phyloP scores from a whole-genome alignment of 345 rosid species.

The Brassica cretica region DNA sequence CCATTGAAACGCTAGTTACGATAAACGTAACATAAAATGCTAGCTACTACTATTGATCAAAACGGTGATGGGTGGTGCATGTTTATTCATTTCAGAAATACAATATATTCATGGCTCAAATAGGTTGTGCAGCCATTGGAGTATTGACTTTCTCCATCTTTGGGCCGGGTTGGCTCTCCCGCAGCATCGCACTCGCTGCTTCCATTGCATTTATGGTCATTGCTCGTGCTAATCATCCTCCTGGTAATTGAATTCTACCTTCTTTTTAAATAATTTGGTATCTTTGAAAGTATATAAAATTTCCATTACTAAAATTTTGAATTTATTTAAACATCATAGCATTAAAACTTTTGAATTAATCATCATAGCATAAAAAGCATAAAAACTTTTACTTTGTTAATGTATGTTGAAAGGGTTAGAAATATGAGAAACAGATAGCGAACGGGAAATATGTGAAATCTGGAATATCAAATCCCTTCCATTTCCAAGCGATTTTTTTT shows the following conservation, averaged over 20 bases:
- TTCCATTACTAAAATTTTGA: neutral
- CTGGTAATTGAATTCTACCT: slow-evolving; percentile 49
- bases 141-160: slow-evolving; percentile 67
- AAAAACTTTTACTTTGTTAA: too few relatives aligned
- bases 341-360: too few relatives aligned
- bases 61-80: slow-evolving; percentile 8
- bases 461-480: too few relatives aligned
- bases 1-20: neutral
- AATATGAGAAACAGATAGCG: too few relatives aligned
- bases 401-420: too few relatives aligned
- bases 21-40: neutral
- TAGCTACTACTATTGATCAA: slow-evolving; percentile 20
- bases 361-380: too few relatives aligned
- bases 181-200: slow-evolving; percentile 73
- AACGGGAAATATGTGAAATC: too few relatives aligned
- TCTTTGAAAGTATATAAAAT: neutral
- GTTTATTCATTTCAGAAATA: slow-evolving; percentile 63
- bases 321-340: too few relatives aligned
- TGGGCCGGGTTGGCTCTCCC: slow-evolving; percentile 89
- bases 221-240: slow-evolving; percentile 76
- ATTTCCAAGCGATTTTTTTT: too few relatives aligned
- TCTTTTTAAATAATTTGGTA: neutral
- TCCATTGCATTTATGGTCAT: slow-evolving; percentile 85
- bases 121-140: slow-evolving; percentile 90
- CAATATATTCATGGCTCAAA: slow-evolving; percentile 90